Base-by-base conservation (phyloP, 148 eudicot species). In the Heliamphora exappendiculata region DNA sequence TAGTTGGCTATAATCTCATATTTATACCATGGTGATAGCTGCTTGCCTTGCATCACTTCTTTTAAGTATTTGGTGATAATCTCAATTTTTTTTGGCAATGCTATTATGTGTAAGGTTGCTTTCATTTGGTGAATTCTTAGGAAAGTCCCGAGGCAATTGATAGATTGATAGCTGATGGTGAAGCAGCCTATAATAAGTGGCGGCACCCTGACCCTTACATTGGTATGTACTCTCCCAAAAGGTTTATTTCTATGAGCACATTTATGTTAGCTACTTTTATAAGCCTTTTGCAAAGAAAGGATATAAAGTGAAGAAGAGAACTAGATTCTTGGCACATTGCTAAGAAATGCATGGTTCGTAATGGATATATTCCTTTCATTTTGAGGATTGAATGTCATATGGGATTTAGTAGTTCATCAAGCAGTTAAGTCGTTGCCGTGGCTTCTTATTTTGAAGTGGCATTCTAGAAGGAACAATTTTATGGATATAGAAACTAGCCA, bases 201-300 rank as follows among this genome's bases (percentile, higher is more conserved):
- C 76, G 94, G 67, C 99, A 95, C 78, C 99, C 99, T 81, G 99
- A 95, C 88, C 99, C 98, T 84, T 95, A 95, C 74, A 75, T 86
- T 74, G 97, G 99, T 95, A 81, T 82, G 87, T 85, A 36, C 37
- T 60, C 3, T 26, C 20, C 2, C 28, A 62, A 31, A 31, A 70
- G 55, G 54, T 65, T 53, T 7, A 29, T 60, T 62, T 22, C 20
- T 51, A 10, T 11, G 14, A 22, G 3, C 26, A 13, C 17, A 24
- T 47, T 8, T 0, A 59, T 74, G 14, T 41, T 26, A 42, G 6
- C 51, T 41, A 7, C 12, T 58, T 26, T 3, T 58, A 1, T 24
- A 5, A 58, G 12, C 28, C 17, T 33, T 58, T 55, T 55, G 20
- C 29, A 73, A 12, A 22, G 44, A 57, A 7, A 57, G 12, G 10